Base-by-base conservation (phyloP, 2,329 filamentous ascomycete genomes). In the Aspergillus eucalypticola region DNA sequence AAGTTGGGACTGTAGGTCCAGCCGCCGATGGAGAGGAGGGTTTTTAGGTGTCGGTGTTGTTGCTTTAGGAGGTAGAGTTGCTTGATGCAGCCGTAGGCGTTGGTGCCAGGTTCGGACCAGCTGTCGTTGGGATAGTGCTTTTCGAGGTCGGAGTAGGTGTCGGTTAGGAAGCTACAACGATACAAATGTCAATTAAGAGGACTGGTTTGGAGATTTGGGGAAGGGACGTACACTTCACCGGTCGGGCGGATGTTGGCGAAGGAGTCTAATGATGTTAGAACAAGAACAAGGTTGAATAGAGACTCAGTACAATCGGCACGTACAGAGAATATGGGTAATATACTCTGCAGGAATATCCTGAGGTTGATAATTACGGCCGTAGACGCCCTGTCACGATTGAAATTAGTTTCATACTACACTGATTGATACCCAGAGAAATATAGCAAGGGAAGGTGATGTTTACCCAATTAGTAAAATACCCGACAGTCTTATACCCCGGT, bases 181-280 rank as follows among this genome's bases (percentile, higher is more conserved):
- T 38, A 2, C 10, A 29, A 11, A 15, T 10, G 5, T 57, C 21
- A 49, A 8, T 23, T 8, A 23, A 23, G 17, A 21, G 38, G 38
- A 5, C 5, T 10, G n/a, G 7, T 7, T 8, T 15, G 4, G 0
- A 38, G 8, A 6, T 7, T 2, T 25, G 23, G 13, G 11, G 23
- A 19, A 27, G 23, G 5, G 39, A 90, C 79, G 70, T 83, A 90
- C 77, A 95, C 91, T 77, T 96, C 91, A 52, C 93, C 93, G 25
- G 84, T 86, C 2, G 88, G 83, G 3, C 86, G 84, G 60, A 96
- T 86, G 73, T 96, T 96, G 71, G 91, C 93, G 78, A 97, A 97
- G 13, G 93, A 84, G 69, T 96, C 56, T 58, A 50, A 29, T 39
- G 25, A 25, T 1, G 19, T 8, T 8, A 19, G 25, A 27, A 27